Evolutionary conservation across 129 eudicot genomes (phyloP).

Genomic region (Pseudognaphalium luteoalbum): DNA sequence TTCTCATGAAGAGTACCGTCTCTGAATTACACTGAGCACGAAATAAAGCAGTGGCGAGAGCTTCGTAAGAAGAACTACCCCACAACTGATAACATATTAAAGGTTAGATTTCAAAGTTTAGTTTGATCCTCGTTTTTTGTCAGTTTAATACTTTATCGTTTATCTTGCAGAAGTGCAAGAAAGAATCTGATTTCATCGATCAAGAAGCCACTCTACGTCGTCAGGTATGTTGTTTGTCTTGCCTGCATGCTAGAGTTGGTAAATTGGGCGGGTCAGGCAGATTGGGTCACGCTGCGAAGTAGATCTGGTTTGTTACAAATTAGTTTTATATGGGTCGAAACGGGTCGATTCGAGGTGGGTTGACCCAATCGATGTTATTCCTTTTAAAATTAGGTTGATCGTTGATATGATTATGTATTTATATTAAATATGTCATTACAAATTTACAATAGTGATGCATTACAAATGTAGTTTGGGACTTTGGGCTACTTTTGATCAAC

Average conservation of each 20-base stretch:
- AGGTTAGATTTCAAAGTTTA: conserved; percentile 46
- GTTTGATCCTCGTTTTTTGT: background rate
- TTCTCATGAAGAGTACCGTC: conserved; percentile 38
- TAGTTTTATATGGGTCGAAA: background rate
- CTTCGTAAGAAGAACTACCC: conserved; percentile 79
- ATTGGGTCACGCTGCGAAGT: background rate
- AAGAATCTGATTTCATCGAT: conserved; percentile 46
- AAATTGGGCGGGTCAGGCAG: background rate
- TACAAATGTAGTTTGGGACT: background rate
- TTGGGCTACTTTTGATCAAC: background rate
- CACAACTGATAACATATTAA: conserved; percentile 42
- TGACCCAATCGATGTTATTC: background rate
- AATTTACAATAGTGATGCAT: background rate
- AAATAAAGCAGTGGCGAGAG: conserved; percentile 84
- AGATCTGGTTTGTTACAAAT: background rate
- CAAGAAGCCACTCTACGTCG: conserved; percentile 61
- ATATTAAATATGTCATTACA: background rate
- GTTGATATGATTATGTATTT: background rate
- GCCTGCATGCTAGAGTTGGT: background rate
- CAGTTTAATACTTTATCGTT: conserved; percentile 14
- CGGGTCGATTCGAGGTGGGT: background rate
- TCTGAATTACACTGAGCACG: conserved; percentile 63
- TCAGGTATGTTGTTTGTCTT: conserved; percentile 51
- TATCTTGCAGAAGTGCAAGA: conserved; percentile 49
- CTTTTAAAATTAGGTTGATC: background rate